Percentiles rank a stretch among this genome's conserved stretches.
These are phyloP conservation scores for Trametes sp. DNA, from an alignment of 1,284 basidiomycete species.

Conservation along the genomic window DNA sequence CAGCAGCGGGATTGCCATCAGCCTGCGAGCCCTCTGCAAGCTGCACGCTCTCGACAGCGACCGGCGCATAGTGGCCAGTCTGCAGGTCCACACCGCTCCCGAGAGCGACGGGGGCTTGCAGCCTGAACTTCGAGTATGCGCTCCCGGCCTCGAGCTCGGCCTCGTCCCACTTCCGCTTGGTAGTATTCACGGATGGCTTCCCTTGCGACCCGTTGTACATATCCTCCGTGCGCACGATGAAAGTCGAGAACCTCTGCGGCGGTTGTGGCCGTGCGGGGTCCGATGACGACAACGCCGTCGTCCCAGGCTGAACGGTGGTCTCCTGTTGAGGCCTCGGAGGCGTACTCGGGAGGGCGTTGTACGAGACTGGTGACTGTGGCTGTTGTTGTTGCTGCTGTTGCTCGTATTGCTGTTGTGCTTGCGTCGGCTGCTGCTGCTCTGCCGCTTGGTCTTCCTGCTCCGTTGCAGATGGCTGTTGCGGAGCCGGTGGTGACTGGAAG, in stretches of 20 bases:
- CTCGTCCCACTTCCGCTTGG: slow-evolving; percentile 27
- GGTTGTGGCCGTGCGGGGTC: not conserved
- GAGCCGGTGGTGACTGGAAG: slow-evolving; percentile 2
- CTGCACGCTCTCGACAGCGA: not conserved
- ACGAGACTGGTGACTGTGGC: not conserved
- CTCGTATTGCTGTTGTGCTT: not conserved
- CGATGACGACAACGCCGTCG: not conserved
- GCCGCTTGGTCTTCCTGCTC: not conserved
- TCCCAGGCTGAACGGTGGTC: not conserved
- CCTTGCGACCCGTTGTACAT: slow-evolving; percentile 15
- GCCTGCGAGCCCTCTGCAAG: not conserved
- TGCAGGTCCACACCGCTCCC: not conserved
- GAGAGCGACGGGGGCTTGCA: not conserved
- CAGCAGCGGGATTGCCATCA: not conserved
- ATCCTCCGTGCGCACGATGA: slow-evolving; percentile 34
- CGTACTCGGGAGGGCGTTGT: not conserved
- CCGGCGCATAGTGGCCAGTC: not conserved
- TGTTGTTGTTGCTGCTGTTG: not conserved
- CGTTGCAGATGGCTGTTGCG: not conserved
- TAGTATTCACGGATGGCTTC: not conserved
- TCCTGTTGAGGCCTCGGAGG: not conserved
- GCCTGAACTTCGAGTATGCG: slow-evolving; percentile 22
- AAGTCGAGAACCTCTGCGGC: slow-evolving; percentile 20
- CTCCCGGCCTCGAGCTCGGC: slow-evolving; percentile 16
- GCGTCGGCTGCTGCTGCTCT: not conserved